Conservation (phyloP, 2,329 filamentous ascomycete genomes). For the Apiospora rasikravindrae region DNA sequence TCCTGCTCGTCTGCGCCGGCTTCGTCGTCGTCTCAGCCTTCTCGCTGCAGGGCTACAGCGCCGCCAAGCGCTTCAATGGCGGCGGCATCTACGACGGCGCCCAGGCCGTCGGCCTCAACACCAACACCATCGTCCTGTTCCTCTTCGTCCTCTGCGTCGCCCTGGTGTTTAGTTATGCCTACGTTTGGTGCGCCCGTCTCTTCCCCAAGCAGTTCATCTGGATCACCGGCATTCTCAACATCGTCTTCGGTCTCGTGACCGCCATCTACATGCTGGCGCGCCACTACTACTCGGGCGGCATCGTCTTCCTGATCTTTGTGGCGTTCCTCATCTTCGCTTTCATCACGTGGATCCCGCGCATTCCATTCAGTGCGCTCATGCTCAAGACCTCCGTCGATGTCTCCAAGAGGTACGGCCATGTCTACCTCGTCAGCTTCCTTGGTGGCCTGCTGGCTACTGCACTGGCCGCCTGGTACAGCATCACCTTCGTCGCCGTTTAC, state of each 20-base stretch:
- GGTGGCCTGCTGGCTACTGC: constrained; percentile 78
- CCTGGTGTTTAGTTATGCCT: constrained; percentile 75
- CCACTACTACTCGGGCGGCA: constrained; percentile 81
- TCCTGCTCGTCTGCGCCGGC: constrained; percentile 73
- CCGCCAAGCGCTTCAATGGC: constrained; percentile 66
- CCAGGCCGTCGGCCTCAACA: constrained; percentile 73
- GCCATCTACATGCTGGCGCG: constrained; percentile 84
- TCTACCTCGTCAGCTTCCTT: constrained; percentile 83
- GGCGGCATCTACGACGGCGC: constrained; percentile 73
- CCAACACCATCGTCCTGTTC: constrained; percentile 87
- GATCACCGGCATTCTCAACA: constrained; percentile 88
- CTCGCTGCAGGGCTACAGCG: constrained; percentile 73
- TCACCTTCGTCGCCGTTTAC: constrained; percentile 87
- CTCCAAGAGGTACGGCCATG: constrained; percentile 81
- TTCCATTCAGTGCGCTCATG: constrained; percentile 92
- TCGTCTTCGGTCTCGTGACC: constrained; percentile 81
- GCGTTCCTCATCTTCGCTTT: constrained; percentile 83
- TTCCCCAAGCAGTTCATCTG: constrained; percentile 93
- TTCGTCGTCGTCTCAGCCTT: constrained; percentile 80
- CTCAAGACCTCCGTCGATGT: constrained; percentile 85
- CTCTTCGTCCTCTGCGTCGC: constrained; percentile 77
- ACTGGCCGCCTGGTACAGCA: constrained; percentile 83
- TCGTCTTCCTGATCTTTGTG: constrained; percentile 85
- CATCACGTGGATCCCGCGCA: constrained; percentile 85
- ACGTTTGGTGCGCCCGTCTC: constrained; percentile 75